phyloP scores from a whole-genome alignment of 2,329 filamentous ascomycete genomes.

The Tolypocladium endophyticum region DNA sequence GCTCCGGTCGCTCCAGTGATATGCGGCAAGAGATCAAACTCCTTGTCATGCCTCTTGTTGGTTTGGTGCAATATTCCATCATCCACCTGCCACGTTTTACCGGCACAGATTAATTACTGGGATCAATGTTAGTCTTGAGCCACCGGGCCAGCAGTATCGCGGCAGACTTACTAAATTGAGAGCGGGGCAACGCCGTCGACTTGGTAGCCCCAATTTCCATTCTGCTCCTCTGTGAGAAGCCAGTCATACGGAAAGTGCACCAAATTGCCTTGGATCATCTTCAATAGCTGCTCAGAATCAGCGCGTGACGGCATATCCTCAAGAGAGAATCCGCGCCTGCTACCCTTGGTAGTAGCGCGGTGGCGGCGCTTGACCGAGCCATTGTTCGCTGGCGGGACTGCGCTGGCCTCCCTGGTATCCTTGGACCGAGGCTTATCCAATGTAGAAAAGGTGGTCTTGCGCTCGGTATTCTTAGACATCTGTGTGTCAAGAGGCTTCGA shows the following conservation, averaged over 20 bases:
- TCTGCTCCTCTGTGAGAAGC: slow-evolving; percentile 82
- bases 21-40: neutral
- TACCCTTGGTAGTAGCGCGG: slow-evolving; percentile 60
- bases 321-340: slow-evolving; percentile 50
- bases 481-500: slow-evolving; percentile 21
- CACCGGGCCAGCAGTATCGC: neutral
- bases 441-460: slow-evolving; percentile 46
- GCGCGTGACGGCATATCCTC: slow-evolving; percentile 68
- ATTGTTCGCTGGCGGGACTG: slow-evolving; percentile 19
- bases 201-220: slow-evolving; percentile 93
- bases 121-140: slow-evolving; percentile 13
- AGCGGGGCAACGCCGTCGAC: slow-evolving; percentile 92
- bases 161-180: slow-evolving; percentile 77
- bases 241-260: slow-evolving; percentile 95
- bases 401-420: slow-evolving; percentile 20
- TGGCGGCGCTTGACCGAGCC: slow-evolving; percentile 51
- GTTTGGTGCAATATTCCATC: neutral
- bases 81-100: neutral
- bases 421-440: slow-evolving; percentile 35
- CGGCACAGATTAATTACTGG: slow-evolving; percentile 19
- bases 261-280: slow-evolving; percentile 75
- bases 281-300: slow-evolving; percentile 73
- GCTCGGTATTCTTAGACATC: slow-evolving; percentile 31
- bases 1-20: neutral
- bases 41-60: neutral